Base-by-base conservation (phyloP, 192 early-diverging fungal species). In the Funneliformis mosseae region DNA sequence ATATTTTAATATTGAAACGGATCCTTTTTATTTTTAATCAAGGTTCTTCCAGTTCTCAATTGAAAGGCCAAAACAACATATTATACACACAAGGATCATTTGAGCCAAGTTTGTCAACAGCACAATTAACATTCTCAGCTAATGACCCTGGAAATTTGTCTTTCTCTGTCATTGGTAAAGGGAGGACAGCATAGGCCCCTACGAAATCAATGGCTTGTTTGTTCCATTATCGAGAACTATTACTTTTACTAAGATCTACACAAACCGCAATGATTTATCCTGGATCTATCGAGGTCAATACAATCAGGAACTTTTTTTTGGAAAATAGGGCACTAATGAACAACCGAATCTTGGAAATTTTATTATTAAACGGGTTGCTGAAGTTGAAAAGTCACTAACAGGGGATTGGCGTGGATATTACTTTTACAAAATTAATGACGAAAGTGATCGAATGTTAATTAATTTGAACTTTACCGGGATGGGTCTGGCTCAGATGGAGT, bases 201-300 rank as follows among this genome's bases (percentile, higher is more conserved):
- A 25, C 63, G 28, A 3, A 28, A 64, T 64, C 28, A 27, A 64
- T 64, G 63, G 63, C 11, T 0, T 28, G 25, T 64, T 64, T 27
- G 23, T 28, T 27, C 23, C 4, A 33, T 64, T 11, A 64, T 28
- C 63, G 28, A 64, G 28, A 27, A 27, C 5, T 27, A 64, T 64
- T 27, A 25, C 63, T 27, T 64, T 64, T 64, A 64, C 4, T 23
- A 64, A 64, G 23, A 6, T n/a, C 28, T 64, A 64, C n/a, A 23
- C 28, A 10, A 64, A 64, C 23, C 28, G 63, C 28, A 64, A 64
- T 8, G 25, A 64, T 25, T n/a, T 27, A 27, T 0, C 5, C 0
- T 64, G 23, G 63, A 25, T 28, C 63, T 64, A 64, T 11, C 63
- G 11, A 64, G 63, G 63, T 64, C 63, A 28, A 28, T 64, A 64